Percentiles rank a stretch among this genome's conserved stretches.
Conservation (phyloP, 1,139 yeast genomes). For the Suhomyces bribrorum region DNA sequence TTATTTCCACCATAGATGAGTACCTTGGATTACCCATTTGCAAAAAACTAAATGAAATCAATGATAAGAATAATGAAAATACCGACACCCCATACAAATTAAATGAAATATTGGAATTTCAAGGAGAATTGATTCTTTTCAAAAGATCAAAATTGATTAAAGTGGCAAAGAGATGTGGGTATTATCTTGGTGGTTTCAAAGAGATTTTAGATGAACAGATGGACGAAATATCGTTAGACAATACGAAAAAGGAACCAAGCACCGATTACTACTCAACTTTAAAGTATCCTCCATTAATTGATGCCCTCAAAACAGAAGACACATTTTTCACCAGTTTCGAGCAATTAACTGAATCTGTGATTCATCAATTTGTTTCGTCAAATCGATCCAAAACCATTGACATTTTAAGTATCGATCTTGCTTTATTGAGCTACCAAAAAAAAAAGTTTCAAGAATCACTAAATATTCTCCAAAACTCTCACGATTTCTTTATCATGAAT, state of each 20-base stretch:
- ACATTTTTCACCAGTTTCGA: constrained; percentile 29
- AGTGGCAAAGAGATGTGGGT: constrained; percentile 37
- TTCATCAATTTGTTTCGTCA: constrained; percentile 49
- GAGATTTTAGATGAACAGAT: constrained; percentile 32
- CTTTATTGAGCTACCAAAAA: constrained; percentile 62
- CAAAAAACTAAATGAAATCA: constrained; percentile 22
- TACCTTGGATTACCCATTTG: constrained; percentile 32
- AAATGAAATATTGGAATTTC: constrained; percentile 39
- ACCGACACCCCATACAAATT: constrained; percentile 20
- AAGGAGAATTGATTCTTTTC: constrained; percentile 48
- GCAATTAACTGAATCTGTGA: constrained; percentile 42
- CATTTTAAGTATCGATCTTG: constrained; percentile 78
- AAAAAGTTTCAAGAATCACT: constrained; percentile 63
- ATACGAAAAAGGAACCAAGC: constrained; percentile 1
- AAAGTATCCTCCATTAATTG: constrained; percentile 19
- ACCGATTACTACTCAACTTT: background rate
- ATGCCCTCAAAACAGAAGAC: constrained; percentile 18
- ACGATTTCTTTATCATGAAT: constrained; percentile 61
- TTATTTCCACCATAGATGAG: constrained; percentile 32
- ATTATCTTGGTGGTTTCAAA: constrained; percentile 40
- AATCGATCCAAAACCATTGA: constrained; percentile 66
- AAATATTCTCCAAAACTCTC: constrained; percentile 63
- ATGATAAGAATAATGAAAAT: constrained; percentile 14
- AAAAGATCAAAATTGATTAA: constrained; percentile 46
- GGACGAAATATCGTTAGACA: constrained; percentile 22